Base-by-base conservation (phyloP, 78 protist species). In the Protostelium mycophagum region DNA sequence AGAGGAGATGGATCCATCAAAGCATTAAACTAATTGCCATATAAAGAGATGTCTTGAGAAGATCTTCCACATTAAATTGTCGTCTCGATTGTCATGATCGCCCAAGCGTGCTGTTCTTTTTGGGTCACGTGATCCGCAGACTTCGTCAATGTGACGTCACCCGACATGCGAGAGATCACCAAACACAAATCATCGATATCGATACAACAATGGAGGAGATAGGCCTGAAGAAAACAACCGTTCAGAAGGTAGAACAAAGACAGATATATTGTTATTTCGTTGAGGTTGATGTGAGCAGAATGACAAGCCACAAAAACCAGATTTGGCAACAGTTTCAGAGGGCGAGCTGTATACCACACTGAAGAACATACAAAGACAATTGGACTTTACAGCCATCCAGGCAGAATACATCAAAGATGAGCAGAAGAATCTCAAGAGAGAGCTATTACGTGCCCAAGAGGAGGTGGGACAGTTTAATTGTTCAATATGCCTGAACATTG, bases 341-440 rank as follows among this genome's bases (percentile, higher is more conserved):
- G 94, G 85, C 28, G 98, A 97, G 85, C 51, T 95, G n/a, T 97
- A 96, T 92, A 35, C 34, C 28, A 31, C 63, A 38, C 38, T 92
- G 90, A 96, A 96, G 89, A 84, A 31, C 85, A 90, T 97, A 34
- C 97, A 97, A 89, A 93, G 96, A 23, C 92, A 96, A 91, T 90
- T 98, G 5, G 98, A 97, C 90, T 96, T 97, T 35, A 39, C 94
- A 28, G 96, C 94, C 37, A 97, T 97, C 83, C 98, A 97, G 89
- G 99, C 96, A 73, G 97, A 96, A 38, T 98, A 98, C 93, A 93
- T 98, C 91, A 98, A 98, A 93, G 97, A 98, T 89, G 99, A 97
- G 87, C 95, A 92, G 85, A 90, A 94, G 85, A 96, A 97, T 36
- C 92, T 99, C 39, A 97, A 97, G 90, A 89, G 99, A 28, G 99